Evolutionary conservation across 1,139 yeast species (phyloP), one percentile per base, ranked within the genome.

Genomic region (Suhomyces ambrosiae): DNA sequence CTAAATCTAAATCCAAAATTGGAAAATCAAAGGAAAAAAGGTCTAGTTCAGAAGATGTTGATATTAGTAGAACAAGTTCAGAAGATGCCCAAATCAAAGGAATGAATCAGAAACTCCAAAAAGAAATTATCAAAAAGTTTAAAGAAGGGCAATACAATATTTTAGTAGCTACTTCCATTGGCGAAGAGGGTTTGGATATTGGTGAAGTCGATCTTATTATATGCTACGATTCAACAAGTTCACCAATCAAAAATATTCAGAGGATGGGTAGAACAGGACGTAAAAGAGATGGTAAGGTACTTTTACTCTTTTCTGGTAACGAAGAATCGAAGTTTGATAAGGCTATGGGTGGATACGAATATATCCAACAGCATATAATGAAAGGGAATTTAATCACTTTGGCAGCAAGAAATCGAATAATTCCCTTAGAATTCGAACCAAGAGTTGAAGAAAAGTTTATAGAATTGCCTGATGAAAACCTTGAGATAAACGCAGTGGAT

Each of bases 251-350:
- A 42, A 89, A 86, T 51, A 76, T 94, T 31, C 99, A 94, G 58
- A 71, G 99, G 50, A 87, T 94, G 94, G 99, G 99, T 22, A 80
- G 99, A 65, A 94, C 99, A 0, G 99, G 98, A 11, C 82, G 99
- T 63, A 87, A 88, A 54, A 70, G 97, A 48, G 88, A 86, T 48
- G 99, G 99, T 32, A 76, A 75, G 42, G 87, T 92, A 3, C 65
- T 87, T n/a, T 65, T 90, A 39, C 63, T 94, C 11, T 80, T 90
- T 52, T 79, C 96, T 5, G 78, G 84, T 11, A 81, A 81, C 47
- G 99, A 94, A 58, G 80, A 85, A 42, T 54, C 64, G 6, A 92
- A 90, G 53, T 86, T 87, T 54, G 88, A 86, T 37, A 80, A 82
- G 48, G 92, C 98, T 0, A 80, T 88, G 84, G 84, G 76, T 23